phyloP scores from a whole-genome alignment of 352 stramenopile genomes.

The Pythium rishiriense region DNA sequence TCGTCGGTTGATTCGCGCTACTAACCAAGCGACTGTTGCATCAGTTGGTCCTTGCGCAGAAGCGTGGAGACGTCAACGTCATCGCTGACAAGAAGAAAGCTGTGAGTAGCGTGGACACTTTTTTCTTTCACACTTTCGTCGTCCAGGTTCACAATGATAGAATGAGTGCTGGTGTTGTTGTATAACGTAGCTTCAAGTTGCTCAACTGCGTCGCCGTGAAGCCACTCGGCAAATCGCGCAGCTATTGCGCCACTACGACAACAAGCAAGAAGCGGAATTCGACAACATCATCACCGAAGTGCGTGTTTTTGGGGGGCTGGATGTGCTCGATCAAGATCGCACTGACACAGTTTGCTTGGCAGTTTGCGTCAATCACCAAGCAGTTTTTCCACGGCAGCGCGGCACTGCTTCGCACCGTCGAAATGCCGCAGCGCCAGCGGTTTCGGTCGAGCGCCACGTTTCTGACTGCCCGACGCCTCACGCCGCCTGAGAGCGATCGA shows the following conservation, averaged over 20 bases:
- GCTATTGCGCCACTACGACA: conserved; percentile 27
- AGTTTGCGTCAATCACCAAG: conserved; percentile 23
- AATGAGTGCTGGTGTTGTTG: neutral
- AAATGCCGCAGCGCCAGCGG: neutral
- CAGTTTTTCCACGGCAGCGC: conserved; percentile 23
- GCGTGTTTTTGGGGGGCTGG: neutral
- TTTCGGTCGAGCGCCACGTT: conserved; percentile 1
- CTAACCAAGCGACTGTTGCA: no score
- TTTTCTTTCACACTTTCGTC: neutral
- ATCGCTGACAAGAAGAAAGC: conserved; percentile 57
- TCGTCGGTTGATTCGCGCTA: no score
- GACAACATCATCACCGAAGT: conserved; percentile 32
- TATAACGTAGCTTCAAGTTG: conserved; percentile 20
- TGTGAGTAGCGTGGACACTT: conserved; percentile 28
- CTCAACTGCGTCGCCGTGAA: conserved; percentile 18
- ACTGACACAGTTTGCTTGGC: neutral
- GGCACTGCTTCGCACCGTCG: conserved; percentile 11
- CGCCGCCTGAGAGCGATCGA: neutral
- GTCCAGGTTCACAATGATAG: neutral
- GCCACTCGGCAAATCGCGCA: conserved; percentile 25
- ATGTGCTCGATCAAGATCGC: neutral
- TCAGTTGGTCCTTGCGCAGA: conserved; percentile 51
- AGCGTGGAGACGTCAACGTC: conserved; percentile 58
- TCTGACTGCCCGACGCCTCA: conserved; percentile 5
- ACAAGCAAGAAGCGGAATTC: conserved; percentile 31